Evolutionary conservation across 805 yeast genomes (phyloP).

Genomic region (Cyberlindnera bimundalis): DNA sequence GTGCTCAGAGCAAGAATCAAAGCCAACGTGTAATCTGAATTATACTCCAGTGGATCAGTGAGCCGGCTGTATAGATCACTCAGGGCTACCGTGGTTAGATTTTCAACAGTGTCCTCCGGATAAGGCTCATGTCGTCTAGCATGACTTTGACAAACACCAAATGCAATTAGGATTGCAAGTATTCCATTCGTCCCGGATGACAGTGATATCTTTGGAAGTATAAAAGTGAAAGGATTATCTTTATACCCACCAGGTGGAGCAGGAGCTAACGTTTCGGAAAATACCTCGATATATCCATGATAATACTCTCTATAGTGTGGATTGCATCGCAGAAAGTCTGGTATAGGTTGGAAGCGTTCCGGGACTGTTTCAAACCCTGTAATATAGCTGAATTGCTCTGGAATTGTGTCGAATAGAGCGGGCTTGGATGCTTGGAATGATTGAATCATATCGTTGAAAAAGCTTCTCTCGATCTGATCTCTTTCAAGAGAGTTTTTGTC

Average conservation of each 20-base stretch:
- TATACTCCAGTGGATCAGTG: not conserved
- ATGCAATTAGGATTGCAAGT: not conserved
- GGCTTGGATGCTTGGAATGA: too few species aligned
- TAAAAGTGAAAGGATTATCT: slow-evolving; percentile 63
- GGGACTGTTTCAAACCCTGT: too few species aligned
- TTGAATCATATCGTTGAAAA: too few species aligned
- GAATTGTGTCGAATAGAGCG: too few species aligned
- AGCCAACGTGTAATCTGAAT: not conserved
- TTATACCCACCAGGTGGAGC: slow-evolving; percentile 53
- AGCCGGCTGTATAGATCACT: not conserved
- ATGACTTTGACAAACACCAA: not conserved
- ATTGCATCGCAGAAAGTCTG: slow-evolving; percentile 55
- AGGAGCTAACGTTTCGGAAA: slow-evolving; percentile 61
- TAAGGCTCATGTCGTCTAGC: not conserved
- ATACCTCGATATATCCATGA: slow-evolving; percentile 57
- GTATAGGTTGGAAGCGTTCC: slow-evolving; percentile 37
- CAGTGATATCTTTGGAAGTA: slow-evolving; percentile 20
- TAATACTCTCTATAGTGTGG: slow-evolving; percentile 59
- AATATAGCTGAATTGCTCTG: too few species aligned
- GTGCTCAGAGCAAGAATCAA: not conserved
- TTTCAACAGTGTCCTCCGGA: not conserved
- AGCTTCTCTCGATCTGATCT: too few species aligned
- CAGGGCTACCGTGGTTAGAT: not conserved
- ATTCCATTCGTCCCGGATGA: not conserved
- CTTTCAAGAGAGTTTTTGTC: too few species aligned